phyloP scores from a whole-genome alignment of 2,329 filamentous ascomycete genomes.

The Exserohilum turcica region DNA sequence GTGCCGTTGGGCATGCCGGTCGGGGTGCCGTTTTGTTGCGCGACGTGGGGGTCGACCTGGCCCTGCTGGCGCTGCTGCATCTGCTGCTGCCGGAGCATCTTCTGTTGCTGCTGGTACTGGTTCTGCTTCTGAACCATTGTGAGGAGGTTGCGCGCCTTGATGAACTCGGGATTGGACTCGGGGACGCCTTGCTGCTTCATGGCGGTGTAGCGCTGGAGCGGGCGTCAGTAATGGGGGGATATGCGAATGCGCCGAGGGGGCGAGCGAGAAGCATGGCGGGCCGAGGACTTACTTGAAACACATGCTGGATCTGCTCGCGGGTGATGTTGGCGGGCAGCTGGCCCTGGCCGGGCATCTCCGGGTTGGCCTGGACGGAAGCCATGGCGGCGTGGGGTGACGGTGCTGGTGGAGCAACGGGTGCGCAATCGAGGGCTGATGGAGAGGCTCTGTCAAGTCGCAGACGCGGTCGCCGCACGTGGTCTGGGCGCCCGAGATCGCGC shows the following conservation, averaged over 20 bases:
- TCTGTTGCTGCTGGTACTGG: constrained; percentile 51
- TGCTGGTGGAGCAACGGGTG: constrained; percentile 14
- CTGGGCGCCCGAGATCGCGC: constrained; percentile 27
- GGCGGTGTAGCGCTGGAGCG: constrained; percentile 78
- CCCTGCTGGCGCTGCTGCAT: constrained; percentile 62
- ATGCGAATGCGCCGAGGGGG: constrained; percentile 7
- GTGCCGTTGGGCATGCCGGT: constrained; percentile 54
- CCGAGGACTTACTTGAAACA: constrained; percentile 63
- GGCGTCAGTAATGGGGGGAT: constrained; percentile 43
- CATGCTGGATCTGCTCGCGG: constrained; percentile 77
- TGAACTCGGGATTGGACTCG: constrained; percentile 81
- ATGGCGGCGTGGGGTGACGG: constrained; percentile 54
- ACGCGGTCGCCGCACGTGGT: constrained; percentile 28
- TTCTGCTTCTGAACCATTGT: constrained; percentile 69
- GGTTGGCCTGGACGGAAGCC: constrained; percentile 78
- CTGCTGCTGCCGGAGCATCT: constrained; percentile 53
- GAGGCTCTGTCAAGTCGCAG: constrained; percentile 14
- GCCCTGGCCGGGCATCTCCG: constrained; percentile 68
- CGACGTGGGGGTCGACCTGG: constrained; percentile 52
- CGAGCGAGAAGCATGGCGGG: constrained; percentile 4
- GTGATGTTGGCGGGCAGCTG: constrained; percentile 71
- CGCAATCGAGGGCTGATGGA: constrained; percentile 22
- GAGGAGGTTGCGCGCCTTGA: constrained; percentile 80
- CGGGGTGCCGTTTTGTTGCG: constrained; percentile 57
- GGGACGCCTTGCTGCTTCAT: constrained; percentile 87